Base-by-base conservation (phyloP, 805 yeast species). In the Clavispora santaluciae region DNA sequence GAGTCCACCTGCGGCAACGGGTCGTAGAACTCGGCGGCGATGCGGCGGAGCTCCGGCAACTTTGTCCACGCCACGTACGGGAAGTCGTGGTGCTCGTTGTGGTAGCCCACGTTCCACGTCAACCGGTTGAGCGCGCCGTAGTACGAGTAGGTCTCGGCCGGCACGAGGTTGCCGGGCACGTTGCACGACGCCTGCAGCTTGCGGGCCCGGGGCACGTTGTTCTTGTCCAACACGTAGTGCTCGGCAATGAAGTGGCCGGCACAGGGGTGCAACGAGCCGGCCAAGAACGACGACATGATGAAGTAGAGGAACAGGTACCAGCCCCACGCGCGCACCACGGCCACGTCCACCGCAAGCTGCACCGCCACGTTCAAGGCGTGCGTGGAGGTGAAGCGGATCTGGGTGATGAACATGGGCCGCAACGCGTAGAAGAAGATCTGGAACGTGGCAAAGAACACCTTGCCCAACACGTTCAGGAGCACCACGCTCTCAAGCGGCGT, bases 211-310 rank as follows among this genome's bases (percentile, higher is more conserved):
- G 75, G 72, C 24, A 61, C 58, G 28, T 86, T 83, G 48, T 79
- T 68, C 23, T 66, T 69, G 49, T 68, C 67, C 60, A 87, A 70
- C 11, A 87, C 79, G 57, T 86, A 87, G 60, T 89, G 97, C 59
- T 89, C 97, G n/a, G 95, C 91, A 49, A 89, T 86, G 63, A 89
- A 89, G 65, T 89, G 97, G 16, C 96, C 97, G 1, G 96, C 95
- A 45, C 88, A 81, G 21, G 97, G 97, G 57, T 89, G 97, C 57
- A 86, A 70, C 0, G 95, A 86, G 2, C 97, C 97, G 0, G 96
- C 95, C 39, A 89, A 66, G 57, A 89, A 86, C 0, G 95, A 82
- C 29, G 90, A 81, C 60, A 83, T 66, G 20, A 89, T 57, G 48
- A 89, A 76, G 60, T 89, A 89, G 30, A 66, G 56, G 31, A 85